phyloP scores from a whole-genome alignment of 139 green algal genomes.

The Cymbomonas tetramitiformis region DNA sequence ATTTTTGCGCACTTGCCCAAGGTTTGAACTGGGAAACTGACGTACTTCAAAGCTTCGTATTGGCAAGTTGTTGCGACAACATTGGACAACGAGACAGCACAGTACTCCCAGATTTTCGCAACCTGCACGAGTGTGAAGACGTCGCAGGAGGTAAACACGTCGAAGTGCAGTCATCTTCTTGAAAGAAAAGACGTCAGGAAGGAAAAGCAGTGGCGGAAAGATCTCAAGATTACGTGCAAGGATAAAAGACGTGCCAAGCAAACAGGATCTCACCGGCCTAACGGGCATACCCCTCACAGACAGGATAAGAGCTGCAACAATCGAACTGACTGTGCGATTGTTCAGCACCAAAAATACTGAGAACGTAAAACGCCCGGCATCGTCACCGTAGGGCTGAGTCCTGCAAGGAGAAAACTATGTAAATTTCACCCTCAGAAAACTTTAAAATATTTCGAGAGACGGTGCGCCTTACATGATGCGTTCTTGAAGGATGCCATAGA shows the following conservation, averaged over 20 bases:
- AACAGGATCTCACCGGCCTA: not conserved
- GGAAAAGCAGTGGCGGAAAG: too few relatives aligned
- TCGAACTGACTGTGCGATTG: constrained; percentile 63
- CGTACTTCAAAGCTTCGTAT: constrained; percentile 93
- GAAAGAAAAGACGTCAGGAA: too few relatives aligned
- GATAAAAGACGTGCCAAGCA: not conserved
- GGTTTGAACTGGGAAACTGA: constrained; percentile 84
- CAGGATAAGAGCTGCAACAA: constrained; percentile 37
- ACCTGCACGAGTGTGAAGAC: constrained; percentile 30
- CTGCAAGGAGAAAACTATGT: too few relatives aligned
- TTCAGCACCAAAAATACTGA: constrained; percentile 79
- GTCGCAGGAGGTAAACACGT: too few relatives aligned
- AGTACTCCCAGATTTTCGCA: constrained; percentile 55
- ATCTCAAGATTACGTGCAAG: not conserved
- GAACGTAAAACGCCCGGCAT: constrained; percentile 62
- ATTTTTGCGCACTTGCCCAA: constrained; percentile 79
- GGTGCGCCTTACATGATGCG: constrained; percentile 13
- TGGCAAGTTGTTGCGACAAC: constrained; percentile 90
- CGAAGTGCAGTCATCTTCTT: too few relatives aligned
- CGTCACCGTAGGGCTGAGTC: constrained; percentile 9
- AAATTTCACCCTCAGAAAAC: too few relatives aligned
- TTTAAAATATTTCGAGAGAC: too few relatives aligned
- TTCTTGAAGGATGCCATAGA: constrained; percentile 57
- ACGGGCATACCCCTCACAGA: constrained; percentile 15
- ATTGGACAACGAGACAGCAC: constrained; percentile 68